phyloP scores from a whole-genome alignment of 1,284 basidiomycete genomes.

The Wallemia hederae region DNA sequence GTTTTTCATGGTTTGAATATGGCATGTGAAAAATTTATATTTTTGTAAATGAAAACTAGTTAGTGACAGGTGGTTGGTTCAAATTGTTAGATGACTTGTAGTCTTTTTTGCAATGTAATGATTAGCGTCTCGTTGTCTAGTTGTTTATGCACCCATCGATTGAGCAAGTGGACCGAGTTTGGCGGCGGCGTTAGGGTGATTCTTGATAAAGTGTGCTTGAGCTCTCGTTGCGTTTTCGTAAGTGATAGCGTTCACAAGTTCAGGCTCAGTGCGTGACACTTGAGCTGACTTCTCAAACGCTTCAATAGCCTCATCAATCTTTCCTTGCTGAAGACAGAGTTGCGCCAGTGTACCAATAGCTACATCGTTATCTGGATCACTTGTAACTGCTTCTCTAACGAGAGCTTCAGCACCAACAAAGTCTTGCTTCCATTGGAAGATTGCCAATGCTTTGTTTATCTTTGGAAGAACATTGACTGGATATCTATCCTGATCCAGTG shows the following conservation, averaged over 20 bases:
- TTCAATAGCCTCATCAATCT: conserved; percentile 55
- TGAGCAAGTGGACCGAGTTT: conserved; percentile 18
- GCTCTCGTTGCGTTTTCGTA: conserved; percentile 37
- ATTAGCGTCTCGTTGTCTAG: background rate
- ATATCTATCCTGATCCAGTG: conserved; percentile 45
- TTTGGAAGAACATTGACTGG: conserved; percentile 66
- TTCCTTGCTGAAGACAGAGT: conserved; percentile 67
- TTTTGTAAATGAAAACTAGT: too few relatives aligned
- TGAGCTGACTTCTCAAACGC: conserved; percentile 64
- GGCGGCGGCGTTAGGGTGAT: conserved; percentile 47
- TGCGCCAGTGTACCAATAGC: conserved; percentile 89
- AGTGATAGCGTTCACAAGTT: conserved; percentile 49
- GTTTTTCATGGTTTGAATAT: too few relatives aligned
- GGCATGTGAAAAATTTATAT: too few relatives aligned
- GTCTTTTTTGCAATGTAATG: background rate
- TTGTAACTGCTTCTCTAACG: conserved; percentile 56
- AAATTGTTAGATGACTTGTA: background rate
- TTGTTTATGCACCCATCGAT: conserved; percentile 7
- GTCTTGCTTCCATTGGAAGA: conserved; percentile 93
- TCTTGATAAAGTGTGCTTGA: conserved; percentile 48
- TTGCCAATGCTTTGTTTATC: conserved; percentile 85
- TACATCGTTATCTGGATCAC: conserved; percentile 84
- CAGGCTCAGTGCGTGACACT: conserved; percentile 67
- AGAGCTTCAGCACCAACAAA: conserved; percentile 49
- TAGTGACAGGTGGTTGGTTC: background rate